Percentiles rank a stretch among this genome's conserved stretches.
phyloP scores from a whole-genome alignment of 192 early-diverging fungal genomes.

The Neocallimastix lanati region DNA sequence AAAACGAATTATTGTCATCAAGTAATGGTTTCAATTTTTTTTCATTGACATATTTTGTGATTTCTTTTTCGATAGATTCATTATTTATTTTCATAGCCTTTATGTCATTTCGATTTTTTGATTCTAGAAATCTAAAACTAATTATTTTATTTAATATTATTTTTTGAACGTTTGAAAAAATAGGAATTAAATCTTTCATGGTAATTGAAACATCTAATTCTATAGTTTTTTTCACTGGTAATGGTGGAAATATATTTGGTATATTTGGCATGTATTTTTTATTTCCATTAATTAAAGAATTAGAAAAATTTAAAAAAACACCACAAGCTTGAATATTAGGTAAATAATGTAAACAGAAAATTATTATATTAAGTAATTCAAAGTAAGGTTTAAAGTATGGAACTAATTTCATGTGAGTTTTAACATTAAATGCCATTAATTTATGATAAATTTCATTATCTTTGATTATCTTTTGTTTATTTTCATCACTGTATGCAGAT shows the following conservation, averaged over 20 bases:
- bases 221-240: neutral
- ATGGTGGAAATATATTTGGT: neutral
- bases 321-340: neutral
- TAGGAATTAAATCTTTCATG: neutral
- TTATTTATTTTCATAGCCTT: neutral
- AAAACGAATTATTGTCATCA: no score
- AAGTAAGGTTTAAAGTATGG: neutral
- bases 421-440: neutral
- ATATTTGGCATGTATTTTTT: neutral
- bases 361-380: neutral
- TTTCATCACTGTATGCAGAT: neutral
- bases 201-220: neutral
- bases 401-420: neutral
- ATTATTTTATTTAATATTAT: neutral
- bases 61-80: neutral
- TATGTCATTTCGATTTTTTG: neutral
- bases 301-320: neutral
- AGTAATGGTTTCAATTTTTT: neutral
- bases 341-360: neutral
- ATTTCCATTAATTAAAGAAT: neutral
- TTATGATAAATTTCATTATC: neutral
- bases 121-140: neutral
- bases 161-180: neutral
- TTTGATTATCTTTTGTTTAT: neutral
- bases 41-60: neutral